Conservation (phyloP, 2,329 filamentous ascomycete species). For the Fusarium praegraminearum region DNA sequence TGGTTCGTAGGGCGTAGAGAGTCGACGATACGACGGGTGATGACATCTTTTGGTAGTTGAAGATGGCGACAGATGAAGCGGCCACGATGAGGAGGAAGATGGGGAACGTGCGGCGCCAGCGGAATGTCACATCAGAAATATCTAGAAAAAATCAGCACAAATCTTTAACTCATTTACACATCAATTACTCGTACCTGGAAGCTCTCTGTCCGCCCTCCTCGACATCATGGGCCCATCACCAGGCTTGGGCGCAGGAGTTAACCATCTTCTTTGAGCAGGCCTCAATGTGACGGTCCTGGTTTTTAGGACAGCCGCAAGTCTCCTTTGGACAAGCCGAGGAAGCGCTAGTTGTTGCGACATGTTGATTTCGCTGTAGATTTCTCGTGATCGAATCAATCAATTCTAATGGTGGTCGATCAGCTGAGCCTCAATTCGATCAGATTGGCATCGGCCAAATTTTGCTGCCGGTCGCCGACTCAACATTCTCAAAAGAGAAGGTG, state of each 20-base stretch:
- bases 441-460: slow-evolving; percentile 47
- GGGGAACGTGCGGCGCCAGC: slow-evolving; percentile 80
- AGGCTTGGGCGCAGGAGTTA: slow-evolving; percentile 67
- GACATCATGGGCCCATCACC: slow-evolving; percentile 74
- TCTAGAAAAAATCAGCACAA: slow-evolving; percentile 48
- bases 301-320: slow-evolving; percentile 44
- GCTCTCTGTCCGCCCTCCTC: slow-evolving; percentile 72
- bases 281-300: slow-evolving; percentile 29
- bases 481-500: slow-evolving; percentile 14
- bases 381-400: slow-evolving; percentile 13
- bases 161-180: not conserved
- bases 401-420: slow-evolving; percentile 30
- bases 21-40: slow-evolving; percentile 87
- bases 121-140: slow-evolving; percentile 60
- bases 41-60: slow-evolving; percentile 99
- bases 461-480: slow-evolving; percentile 38
- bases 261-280: slow-evolving; percentile 58
- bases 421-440: slow-evolving; percentile 36
- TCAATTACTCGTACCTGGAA: slow-evolving; percentile 64
- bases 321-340: slow-evolving; percentile 45
- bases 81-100: slow-evolving; percentile 81
- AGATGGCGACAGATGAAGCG: slow-evolving; percentile 83
- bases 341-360: slow-evolving; percentile 46
- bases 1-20: slow-evolving; percentile 91
- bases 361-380: slow-evolving; percentile 2